phyloP scores from a whole-genome alignment of 441 rosid genomes.

The Gossypium schwendimanii region DNA sequence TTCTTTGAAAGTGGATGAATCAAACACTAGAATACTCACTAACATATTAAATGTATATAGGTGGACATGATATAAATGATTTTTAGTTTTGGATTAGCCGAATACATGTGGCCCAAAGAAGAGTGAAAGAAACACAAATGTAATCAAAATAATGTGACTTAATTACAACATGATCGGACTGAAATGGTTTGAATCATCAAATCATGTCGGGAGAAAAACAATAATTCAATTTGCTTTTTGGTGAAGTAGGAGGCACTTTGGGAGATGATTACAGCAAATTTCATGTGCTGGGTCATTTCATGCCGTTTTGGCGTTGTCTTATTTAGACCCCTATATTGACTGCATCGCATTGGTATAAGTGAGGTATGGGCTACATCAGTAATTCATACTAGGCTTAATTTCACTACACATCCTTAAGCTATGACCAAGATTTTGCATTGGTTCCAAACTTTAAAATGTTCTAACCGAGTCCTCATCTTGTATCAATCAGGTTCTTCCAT shows the following conservation, averaged over 20 bases:
- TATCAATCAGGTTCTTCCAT: no score
- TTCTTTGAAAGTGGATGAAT: not conserved
- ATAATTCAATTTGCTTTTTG: not conserved
- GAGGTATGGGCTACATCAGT: not conserved
- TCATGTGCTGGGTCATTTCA: slow-evolving; percentile 1
- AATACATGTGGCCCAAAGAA: slow-evolving; percentile 1
- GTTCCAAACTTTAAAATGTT: no score
- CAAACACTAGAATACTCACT: not conserved
- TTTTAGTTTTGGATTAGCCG: not conserved
- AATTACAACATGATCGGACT: not conserved
- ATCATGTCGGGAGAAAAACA: not conserved
- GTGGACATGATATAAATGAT: not conserved
- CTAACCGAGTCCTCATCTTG: no score
- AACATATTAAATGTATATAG: not conserved
- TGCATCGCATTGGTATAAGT: no score
- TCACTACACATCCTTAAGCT: not conserved
- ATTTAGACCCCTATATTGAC: not conserved
- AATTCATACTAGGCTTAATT: no score
- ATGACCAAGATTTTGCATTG: not conserved
- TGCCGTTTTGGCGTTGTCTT: not conserved
- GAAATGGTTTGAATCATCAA: slow-evolving; percentile 3
- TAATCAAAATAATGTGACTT: not conserved
- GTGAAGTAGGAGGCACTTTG: not conserved
- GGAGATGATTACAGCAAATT: slow-evolving; percentile 1
- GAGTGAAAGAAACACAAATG: not conserved